Conservation (phyloP, 2,329 filamentous ascomycete species). For the Colletotrichum theobromicola region DNA sequence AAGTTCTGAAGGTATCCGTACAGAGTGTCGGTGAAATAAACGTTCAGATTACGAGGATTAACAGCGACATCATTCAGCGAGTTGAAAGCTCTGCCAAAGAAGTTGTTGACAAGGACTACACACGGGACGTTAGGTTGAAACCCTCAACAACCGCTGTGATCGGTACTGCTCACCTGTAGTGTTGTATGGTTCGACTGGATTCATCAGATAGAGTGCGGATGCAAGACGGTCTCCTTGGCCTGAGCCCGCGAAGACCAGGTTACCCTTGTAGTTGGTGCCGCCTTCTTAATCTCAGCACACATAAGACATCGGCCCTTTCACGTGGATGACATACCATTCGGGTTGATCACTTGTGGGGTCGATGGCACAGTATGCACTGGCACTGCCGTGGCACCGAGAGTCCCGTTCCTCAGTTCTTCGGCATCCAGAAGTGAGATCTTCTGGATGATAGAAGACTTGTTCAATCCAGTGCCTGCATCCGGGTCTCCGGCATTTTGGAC, state of each 20-base stretch:
- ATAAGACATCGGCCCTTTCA: not conserved
- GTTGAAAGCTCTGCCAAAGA: constrained; percentile 64
- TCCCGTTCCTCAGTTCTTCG: constrained; percentile 38
- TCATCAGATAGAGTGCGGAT: constrained; percentile 47
- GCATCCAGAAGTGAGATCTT: constrained; percentile 54
- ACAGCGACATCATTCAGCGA: constrained; percentile 64
- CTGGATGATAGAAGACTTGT: constrained; percentile 54
- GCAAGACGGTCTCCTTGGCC: constrained; percentile 49
- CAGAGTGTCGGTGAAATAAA: constrained; percentile 68
- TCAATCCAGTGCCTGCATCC: constrained; percentile 53
- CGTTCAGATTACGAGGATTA: constrained; percentile 55
- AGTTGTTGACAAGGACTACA: constrained; percentile 62
- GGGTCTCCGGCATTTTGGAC: constrained; percentile 54
- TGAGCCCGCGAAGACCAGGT: constrained; percentile 54
- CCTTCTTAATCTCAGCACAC: constrained; percentile 34
- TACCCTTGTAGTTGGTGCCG: constrained; percentile 53
- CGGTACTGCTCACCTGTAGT: constrained; percentile 42
- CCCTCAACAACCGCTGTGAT: not conserved
- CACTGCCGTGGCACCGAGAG: constrained; percentile 44
- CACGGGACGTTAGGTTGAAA: not conserved
- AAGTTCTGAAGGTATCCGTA: constrained; percentile 68
- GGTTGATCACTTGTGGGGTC: constrained; percentile 51
- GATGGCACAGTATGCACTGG: constrained; percentile 46
- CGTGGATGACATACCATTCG: constrained; percentile 44
- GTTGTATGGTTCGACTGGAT: constrained; percentile 53